Conservation (phyloP, 2,329 filamentous ascomycete species). For the Zelopaecilomyces penicillatus region DNA sequence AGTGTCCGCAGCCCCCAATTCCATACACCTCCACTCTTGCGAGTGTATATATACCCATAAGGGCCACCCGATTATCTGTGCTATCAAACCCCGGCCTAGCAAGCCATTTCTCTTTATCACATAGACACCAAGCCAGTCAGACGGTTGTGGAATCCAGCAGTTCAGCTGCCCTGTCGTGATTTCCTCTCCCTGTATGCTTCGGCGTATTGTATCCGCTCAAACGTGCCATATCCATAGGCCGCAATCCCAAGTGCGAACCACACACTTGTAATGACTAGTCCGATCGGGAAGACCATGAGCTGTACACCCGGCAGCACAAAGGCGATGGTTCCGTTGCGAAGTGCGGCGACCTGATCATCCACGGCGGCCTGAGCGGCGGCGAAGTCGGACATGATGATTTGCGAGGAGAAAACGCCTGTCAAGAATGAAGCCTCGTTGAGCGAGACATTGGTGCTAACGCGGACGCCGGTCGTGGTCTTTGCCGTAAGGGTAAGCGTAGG, state of each 20-base stretch:
- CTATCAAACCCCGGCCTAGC: no score
- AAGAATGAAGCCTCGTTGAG: constrained; percentile 65
- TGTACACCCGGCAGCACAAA: constrained; percentile 63
- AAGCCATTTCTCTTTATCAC: not conserved
- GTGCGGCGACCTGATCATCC: constrained; percentile 33
- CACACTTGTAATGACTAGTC: constrained; percentile 54
- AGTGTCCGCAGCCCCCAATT: no score
- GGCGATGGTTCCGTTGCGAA: constrained; percentile 46
- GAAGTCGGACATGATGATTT: constrained; percentile 44
- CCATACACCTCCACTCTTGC: not conserved
- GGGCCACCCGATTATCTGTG: not conserved
- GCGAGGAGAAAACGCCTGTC: constrained; percentile 58
- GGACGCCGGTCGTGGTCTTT: constrained; percentile 39
- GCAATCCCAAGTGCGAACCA: constrained; percentile 52
- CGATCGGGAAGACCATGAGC: constrained; percentile 61
- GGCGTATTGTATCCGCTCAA: constrained; percentile 57
- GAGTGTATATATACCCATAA: not conserved
- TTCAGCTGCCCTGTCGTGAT: no score
- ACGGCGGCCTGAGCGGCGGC: constrained; percentile 42
- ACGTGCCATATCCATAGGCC: constrained; percentile 56
- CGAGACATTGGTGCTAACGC: constrained; percentile 56
- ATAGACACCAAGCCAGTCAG: no score
- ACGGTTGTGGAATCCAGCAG: no score
- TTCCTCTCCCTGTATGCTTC: constrained; percentile 47
- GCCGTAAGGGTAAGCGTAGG: constrained; percentile 60